A percentile compares a stretch with the other conserved stretches of the same genome.
Conservation (phyloP, 768 basidiomycete genomes). For the Tephrocybe sp. region DNA sequence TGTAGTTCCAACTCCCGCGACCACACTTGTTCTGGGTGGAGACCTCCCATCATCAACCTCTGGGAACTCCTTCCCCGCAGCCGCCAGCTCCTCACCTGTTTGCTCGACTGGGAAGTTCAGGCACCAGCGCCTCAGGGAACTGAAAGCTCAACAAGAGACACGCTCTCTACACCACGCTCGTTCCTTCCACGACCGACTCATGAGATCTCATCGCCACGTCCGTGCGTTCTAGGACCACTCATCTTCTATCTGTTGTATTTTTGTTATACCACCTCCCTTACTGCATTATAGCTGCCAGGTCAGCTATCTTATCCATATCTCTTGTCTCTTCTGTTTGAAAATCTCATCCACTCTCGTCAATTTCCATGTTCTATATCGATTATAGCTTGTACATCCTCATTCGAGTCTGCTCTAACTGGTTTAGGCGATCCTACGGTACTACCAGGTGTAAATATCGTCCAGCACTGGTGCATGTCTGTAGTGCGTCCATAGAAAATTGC, state of each 20-base stretch:
- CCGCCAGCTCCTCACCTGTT: neutral
- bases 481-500: slow-evolving; percentile 1
- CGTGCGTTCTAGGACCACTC: slow-evolving; percentile 6
- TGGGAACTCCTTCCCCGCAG: neutral
- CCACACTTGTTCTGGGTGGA: neutral
- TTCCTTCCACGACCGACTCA: slow-evolving; percentile 12
- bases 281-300: neutral
- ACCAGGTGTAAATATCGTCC: slow-evolving; percentile 11
- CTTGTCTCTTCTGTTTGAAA: neutral
- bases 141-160: slow-evolving; percentile 7
- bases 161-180: slow-evolving; percentile 14
- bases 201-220: slow-evolving; percentile 10
- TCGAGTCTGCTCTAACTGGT: slow-evolving; percentile 7
- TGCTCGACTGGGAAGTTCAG: slow-evolving; percentile 18
- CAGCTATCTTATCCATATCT: neutral
- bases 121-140: slow-evolving; percentile 15
- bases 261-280: neutral
- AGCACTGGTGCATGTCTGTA: slow-evolving; percentile 7
- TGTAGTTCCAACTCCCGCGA: neutral
- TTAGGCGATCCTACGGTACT: neutral
- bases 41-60: slow-evolving; percentile 3
- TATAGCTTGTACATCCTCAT: slow-evolving; percentile 6
- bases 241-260: neutral
- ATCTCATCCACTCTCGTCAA: neutral
- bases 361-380: slow-evolving; percentile 11